Conservation (phyloP, 2,329 filamentous ascomycete species). For the Hypoxylon rubiginosum region DNA sequence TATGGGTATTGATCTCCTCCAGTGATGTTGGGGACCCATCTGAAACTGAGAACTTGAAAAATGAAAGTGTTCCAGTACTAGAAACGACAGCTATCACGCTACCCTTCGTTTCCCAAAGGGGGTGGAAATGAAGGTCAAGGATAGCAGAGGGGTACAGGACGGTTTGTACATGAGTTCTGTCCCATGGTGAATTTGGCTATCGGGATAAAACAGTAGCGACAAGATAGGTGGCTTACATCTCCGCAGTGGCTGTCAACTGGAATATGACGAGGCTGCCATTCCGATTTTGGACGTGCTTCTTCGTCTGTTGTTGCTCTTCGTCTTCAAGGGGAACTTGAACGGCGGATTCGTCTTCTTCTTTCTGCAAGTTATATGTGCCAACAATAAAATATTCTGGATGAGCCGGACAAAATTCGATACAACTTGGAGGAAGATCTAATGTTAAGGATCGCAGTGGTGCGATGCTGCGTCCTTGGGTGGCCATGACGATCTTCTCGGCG, state of each 20-base stretch:
- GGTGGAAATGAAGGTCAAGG: constrained; percentile 87
- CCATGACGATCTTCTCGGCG: constrained; percentile 30
- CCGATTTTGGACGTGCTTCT: constrained; percentile 68
- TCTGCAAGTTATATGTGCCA: constrained; percentile 85
- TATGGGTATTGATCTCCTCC: constrained; percentile 60
- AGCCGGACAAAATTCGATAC: constrained; percentile 78
- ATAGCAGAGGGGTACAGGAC: constrained; percentile 77
- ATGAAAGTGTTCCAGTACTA: constrained; percentile 77
- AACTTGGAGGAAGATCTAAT: constrained; percentile 80
- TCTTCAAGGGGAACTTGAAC: constrained; percentile 36
- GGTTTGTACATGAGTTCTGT: constrained; percentile 70
- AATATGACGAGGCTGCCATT: constrained; percentile 82
- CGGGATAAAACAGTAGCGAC: constrained; percentile 19
- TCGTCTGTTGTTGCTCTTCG: constrained; percentile 40
- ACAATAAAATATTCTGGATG: constrained; percentile 78
- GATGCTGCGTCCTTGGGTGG: constrained; percentile 46
- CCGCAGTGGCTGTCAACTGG: constrained; percentile 60
- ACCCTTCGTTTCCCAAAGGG: constrained; percentile 55
- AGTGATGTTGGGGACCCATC: constrained; percentile 34
- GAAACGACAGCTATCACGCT: constrained; percentile 79
- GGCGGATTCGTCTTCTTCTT: constrained; percentile 51
- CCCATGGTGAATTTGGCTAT: constrained; percentile 39
- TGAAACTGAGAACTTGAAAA: constrained; percentile 66
- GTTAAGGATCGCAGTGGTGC: constrained; percentile 63
- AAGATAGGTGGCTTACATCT: constrained; percentile 65